phyloP scores from a whole-genome alignment of 352 stramenopile species.

The Globisporangium paddicum region DNA sequence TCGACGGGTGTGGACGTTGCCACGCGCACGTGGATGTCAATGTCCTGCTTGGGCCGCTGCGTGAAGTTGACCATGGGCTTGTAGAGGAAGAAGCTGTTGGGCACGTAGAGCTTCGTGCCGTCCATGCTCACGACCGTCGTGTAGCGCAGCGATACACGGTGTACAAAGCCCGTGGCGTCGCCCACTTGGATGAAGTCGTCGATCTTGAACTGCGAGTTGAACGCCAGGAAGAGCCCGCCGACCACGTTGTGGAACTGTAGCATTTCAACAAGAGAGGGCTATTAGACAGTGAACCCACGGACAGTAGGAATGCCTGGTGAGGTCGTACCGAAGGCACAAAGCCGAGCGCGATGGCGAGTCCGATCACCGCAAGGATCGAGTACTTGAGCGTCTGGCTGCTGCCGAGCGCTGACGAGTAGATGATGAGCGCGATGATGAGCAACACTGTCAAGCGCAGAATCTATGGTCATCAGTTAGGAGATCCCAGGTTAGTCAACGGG shows the following conservation, averaged over 20 bases:
- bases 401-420: slow-evolving; percentile 76
- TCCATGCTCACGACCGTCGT: slow-evolving; percentile 81
- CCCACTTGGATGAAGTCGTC: slow-evolving; percentile 85
- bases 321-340: slow-evolving; percentile 67
- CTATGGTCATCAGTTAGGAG: slow-evolving; percentile 15
- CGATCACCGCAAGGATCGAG: slow-evolving; percentile 80
- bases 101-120: slow-evolving; percentile 75
- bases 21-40: slow-evolving; percentile 70
- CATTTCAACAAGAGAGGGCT: not conserved
- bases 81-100: slow-evolving; percentile 89
- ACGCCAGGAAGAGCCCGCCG: slow-evolving; percentile 81
- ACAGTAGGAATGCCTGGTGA: not conserved
- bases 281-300: not conserved
- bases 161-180: slow-evolving; percentile 71
- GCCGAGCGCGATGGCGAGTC: slow-evolving; percentile 76
- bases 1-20: slow-evolving; percentile 51
- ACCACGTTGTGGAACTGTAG: slow-evolving; percentile 79
- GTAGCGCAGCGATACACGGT: slow-evolving; percentile 80
- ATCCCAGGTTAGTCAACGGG: not conserved
- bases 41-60: slow-evolving; percentile 76
- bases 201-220: slow-evolving; percentile 88
- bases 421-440: slow-evolving; percentile 79
- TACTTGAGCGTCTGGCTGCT: slow-evolving; percentile 75
- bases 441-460: slow-evolving; percentile 74
- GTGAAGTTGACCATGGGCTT: slow-evolving; percentile 89